Conservation (phyloP, 257 asterid genomes). For the Striga asiatica region DNA sequence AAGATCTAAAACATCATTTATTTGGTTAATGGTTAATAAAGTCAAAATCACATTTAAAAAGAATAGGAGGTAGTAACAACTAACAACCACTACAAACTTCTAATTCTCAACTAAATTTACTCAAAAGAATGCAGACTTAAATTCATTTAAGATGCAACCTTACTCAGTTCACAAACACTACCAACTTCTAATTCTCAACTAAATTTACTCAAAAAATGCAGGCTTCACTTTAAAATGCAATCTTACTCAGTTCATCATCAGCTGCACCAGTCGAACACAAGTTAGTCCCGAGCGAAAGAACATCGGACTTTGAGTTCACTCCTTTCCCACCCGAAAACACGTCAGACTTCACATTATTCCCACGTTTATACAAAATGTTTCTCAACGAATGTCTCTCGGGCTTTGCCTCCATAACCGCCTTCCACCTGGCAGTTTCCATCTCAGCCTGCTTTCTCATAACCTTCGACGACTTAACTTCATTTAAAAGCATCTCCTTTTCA, state of each 20-base stretch:
- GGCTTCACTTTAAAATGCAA: no score
- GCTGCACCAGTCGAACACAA: conserved; percentile 24
- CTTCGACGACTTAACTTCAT: conserved; percentile 55
- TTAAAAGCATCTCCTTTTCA: conserved; percentile 62
- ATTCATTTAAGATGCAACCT: no score
- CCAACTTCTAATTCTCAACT: no score
- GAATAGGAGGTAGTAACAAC: no score
- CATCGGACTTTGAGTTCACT: conserved; percentile 18
- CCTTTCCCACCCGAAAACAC: conserved; percentile 31
- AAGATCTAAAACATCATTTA: no score
- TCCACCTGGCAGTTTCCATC: conserved; percentile 38
- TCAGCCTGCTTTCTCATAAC: conserved; percentile 52
- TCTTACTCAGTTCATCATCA: conserved; percentile 46
- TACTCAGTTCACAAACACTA: not conserved
- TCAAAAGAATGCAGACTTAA: no score
- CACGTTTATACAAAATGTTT: conserved; percentile 53
- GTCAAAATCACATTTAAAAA: no score
- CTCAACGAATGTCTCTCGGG: conserved; percentile 49
- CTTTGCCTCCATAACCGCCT: conserved; percentile 31
- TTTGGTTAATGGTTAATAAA: no score
- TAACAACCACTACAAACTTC: no score
- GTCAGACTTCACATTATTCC: conserved; percentile 26
- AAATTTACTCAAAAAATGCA: no score
- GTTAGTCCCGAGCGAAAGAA: conserved; percentile 23
- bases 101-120: no score